These are phyloP conservation scores for Moesziomyces sp. DNA, from an alignment of 1,284 basidiomycete genomes.

Conservation along the genomic window DNA sequence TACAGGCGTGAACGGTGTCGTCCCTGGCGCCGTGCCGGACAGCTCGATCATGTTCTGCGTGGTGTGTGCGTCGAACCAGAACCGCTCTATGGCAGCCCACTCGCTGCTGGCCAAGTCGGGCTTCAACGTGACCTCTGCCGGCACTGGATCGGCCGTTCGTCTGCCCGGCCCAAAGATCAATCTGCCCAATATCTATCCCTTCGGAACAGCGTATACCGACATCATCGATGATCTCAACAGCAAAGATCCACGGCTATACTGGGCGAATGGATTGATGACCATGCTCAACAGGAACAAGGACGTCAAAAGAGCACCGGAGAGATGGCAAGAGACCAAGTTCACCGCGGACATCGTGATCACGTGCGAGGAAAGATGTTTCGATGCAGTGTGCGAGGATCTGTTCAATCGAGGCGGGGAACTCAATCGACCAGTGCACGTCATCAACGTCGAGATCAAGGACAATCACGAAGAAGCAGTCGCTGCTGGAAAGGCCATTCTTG, in stretches of 20 bases:
- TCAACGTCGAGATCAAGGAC: slow-evolving; percentile 99
- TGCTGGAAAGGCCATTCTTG: slow-evolving; percentile 93
- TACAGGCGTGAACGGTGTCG: slow-evolving; percentile 15
- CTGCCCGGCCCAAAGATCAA: slow-evolving; percentile 95
- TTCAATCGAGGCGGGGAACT: slow-evolving; percentile 87
- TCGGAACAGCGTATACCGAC: slow-evolving; percentile 96
- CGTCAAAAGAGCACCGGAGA: slow-evolving; percentile 91
- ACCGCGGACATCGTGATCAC: slow-evolving; percentile 96
- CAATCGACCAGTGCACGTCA: slow-evolving; percentile 92
- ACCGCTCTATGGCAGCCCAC: slow-evolving; percentile 99
- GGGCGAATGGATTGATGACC: slow-evolving; percentile 92
- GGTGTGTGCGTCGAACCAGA: slow-evolving; percentile 98
- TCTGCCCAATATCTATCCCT: slow-evolving; percentile 95
- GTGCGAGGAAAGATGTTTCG: slow-evolving; percentile 98
- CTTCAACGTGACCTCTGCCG: slow-evolving; percentile 89
- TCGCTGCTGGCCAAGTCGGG: slow-evolving; percentile 86
- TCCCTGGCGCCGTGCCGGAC: slow-evolving; percentile 17
- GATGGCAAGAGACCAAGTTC: slow-evolving; percentile 91
- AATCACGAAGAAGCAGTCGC: slow-evolving; percentile 98
- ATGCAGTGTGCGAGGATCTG: slow-evolving; percentile 97
- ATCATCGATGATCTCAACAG: slow-evolving; percentile 92
- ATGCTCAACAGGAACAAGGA: slow-evolving; percentile 97
- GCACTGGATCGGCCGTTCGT: slow-evolving; percentile 95
- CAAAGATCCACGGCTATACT: slow-evolving; percentile 86
- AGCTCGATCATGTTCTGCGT: slow-evolving; percentile 79